A percentile compares a stretch with the other conserved stretches of the same genome.
phyloP scores from a whole-genome alignment of 2,329 filamentous ascomycete genomes.

The Sporothrix dimorphospora region DNA sequence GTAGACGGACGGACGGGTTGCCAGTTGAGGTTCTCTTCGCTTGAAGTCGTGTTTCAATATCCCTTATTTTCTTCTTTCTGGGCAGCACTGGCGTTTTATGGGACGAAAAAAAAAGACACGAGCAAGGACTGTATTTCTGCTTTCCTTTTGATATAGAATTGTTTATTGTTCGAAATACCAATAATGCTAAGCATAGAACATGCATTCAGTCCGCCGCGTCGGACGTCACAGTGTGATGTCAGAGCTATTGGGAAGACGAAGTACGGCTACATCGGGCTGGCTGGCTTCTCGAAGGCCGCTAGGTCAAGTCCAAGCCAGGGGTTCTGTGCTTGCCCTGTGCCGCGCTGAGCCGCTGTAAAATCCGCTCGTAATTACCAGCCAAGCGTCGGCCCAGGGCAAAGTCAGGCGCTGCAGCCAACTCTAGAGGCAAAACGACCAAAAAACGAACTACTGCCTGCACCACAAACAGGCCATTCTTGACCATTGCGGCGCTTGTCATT shows the following conservation, averaged over 20 bases:
- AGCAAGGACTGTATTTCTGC: background rate
- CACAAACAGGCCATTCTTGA: constrained; percentile 37
- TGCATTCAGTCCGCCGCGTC: no score
- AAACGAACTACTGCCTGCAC: background rate
- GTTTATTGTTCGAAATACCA: background rate
- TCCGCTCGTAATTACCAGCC: constrained; percentile 27
- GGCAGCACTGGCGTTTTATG: background rate
- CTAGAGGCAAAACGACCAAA: no score
- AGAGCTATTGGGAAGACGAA: background rate
- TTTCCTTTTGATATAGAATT: background rate
- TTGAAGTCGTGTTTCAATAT: no score
- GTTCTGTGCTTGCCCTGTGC: background rate
- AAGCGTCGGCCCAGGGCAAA: background rate
- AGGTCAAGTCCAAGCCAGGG: background rate
- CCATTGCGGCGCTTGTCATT: constrained; percentile 39
- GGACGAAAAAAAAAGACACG: background rate
- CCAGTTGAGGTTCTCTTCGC: no score
- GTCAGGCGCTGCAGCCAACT: no score
- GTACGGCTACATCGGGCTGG: background rate
- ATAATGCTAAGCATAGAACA: no score
- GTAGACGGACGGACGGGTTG: background rate
- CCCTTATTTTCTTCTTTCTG: background rate
- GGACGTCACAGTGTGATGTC: background rate
- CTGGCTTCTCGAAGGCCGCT: background rate
- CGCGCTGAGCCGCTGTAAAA: constrained; percentile 9